Evolutionary conservation across 1,139 yeast species (phyloP).

Genomic region (Zygosaccharomyces pseudobailii): DNA sequence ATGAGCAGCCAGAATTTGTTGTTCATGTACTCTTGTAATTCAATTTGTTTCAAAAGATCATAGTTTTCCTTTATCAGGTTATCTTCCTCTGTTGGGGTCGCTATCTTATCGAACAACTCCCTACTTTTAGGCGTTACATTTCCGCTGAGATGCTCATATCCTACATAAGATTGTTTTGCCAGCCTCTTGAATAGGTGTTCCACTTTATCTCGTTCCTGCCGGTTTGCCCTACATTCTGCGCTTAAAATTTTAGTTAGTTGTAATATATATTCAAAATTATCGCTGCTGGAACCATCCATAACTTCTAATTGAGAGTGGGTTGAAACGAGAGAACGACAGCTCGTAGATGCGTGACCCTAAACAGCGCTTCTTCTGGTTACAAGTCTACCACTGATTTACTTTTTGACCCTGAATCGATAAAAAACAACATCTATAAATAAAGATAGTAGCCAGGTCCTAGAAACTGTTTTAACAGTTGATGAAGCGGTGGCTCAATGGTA

Average conservation of each 20-base stretch:
- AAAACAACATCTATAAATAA: too few relatives aligned
- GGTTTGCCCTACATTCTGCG: constrained; percentile 13
- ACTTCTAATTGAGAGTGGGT: background rate
- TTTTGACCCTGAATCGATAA: too few relatives aligned
- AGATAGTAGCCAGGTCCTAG: background rate
- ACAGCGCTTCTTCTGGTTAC: too few relatives aligned
- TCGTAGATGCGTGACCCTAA: too few relatives aligned
- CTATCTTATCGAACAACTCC: constrained; percentile 11
- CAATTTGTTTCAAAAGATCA: constrained; percentile 26
- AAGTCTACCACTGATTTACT: too few relatives aligned
- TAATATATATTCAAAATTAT: constrained; percentile 12
- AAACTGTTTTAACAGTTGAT: background rate
- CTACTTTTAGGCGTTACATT: constrained; percentile 13
- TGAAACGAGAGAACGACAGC: too few relatives aligned
- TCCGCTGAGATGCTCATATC: constrained; percentile 24
- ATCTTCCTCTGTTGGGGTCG: constrained; percentile 16
- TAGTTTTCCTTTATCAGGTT: constrained; percentile 26
- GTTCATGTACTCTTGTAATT: constrained; percentile 30
- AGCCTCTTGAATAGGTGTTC: constrained; percentile 26
- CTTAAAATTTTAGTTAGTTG: constrained; percentile 20
- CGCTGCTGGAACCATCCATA: constrained; percentile 12
- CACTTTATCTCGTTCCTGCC: constrained; percentile 22
- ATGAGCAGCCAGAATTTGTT: constrained; percentile 24
- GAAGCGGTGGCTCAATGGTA: constrained; percentile 94
- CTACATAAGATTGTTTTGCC: constrained; percentile 30